These are phyloP conservation scores for Suillus alpinus DNA, from an alignment of 768 basidiomycete genomes.

Conservation along the genomic window DNA sequence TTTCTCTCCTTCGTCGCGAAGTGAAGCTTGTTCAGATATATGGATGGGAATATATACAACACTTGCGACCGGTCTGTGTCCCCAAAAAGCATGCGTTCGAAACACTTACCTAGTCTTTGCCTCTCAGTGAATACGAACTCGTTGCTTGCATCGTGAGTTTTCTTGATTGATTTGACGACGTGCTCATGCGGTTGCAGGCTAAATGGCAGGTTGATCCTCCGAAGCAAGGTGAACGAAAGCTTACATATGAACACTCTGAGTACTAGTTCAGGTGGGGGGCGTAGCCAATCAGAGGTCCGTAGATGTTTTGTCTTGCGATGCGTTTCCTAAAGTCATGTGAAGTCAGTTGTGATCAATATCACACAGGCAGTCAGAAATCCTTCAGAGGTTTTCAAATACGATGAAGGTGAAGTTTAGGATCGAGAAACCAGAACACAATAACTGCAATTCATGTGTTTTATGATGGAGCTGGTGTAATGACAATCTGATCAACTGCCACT, in stretches of 20 bases:
- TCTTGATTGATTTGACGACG: not conserved
- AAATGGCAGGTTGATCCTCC: not conserved
- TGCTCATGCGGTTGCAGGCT: not conserved
- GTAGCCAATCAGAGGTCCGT: not conserved
- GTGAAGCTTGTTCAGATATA: not conserved
- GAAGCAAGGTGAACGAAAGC: not conserved
- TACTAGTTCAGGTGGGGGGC: not conserved
- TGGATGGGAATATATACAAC: not conserved
- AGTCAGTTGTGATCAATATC: not conserved
- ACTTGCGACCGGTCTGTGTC: not conserved
- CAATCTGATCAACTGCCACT: too few relatives aligned
- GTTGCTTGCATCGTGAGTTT: not conserved
- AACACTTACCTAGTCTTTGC: not conserved
- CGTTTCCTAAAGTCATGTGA: not conserved
- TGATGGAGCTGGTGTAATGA: too few relatives aligned
- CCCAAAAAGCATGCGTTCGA: not conserved
- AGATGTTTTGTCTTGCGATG: not conserved
- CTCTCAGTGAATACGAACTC: not conserved
- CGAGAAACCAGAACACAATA: too few relatives aligned
- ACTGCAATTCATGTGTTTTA: too few relatives aligned
- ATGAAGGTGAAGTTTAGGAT: too few relatives aligned
- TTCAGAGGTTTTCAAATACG: too few relatives aligned
- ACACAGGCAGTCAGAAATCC: not conserved
- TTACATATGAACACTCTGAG: not conserved
- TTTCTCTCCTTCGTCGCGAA: not conserved